phyloP scores from a whole-genome alignment of 2,329 filamentous ascomycete species.

The Tolypocladium ovalisporum region DNA sequence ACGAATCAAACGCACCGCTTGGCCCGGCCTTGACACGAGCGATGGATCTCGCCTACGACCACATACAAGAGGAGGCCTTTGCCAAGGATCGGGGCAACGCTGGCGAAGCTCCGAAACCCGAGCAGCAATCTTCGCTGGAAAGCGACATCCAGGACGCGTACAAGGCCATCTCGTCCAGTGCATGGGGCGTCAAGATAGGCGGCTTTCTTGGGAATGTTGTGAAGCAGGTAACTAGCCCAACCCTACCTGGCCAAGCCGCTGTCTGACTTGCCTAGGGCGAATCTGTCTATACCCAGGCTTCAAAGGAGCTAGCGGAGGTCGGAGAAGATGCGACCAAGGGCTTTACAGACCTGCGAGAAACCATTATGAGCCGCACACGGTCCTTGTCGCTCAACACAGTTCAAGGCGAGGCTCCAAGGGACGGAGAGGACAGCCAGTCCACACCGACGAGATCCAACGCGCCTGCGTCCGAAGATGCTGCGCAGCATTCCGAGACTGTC shows the following conservation, averaged over 20 bases:
- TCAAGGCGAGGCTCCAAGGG: slow-evolving; percentile 17
- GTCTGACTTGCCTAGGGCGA: slow-evolving; percentile 49
- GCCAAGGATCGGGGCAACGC: slow-evolving; percentile 43
- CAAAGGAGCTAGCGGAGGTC: slow-evolving; percentile 71
- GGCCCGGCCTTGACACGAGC: slow-evolving; percentile 2
- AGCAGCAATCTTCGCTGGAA: slow-evolving; percentile 54
- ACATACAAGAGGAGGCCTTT: slow-evolving; percentile 78
- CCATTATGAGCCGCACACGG: slow-evolving; percentile 62
- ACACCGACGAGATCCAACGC: slow-evolving; percentile 34
- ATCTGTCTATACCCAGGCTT: slow-evolving; percentile 70
- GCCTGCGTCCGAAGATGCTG: slow-evolving; percentile 29
- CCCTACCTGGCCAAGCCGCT: not conserved
- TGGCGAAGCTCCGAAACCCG: slow-evolving; percentile 28
- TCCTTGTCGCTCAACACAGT: slow-evolving; percentile 53
- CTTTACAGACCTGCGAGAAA: slow-evolving; percentile 57
- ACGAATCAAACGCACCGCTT: not conserved
- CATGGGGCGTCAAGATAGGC: slow-evolving; percentile 82
- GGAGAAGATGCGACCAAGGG: slow-evolving; percentile 75
- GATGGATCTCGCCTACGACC: slow-evolving; percentile 97
- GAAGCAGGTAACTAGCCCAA: slow-evolving; percentile 56
- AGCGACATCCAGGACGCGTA: slow-evolving; percentile 91
- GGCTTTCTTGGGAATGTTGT: slow-evolving; percentile 86
- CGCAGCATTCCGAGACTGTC: slow-evolving; percentile 47
- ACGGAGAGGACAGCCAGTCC: slow-evolving; percentile 26
- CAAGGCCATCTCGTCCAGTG: slow-evolving; percentile 80